Percentiles rank a stretch among this genome's conserved stretches.
phyloP scores from a whole-genome alignment of 805 yeast genomes.

The Candida coleopterorum region DNA sequence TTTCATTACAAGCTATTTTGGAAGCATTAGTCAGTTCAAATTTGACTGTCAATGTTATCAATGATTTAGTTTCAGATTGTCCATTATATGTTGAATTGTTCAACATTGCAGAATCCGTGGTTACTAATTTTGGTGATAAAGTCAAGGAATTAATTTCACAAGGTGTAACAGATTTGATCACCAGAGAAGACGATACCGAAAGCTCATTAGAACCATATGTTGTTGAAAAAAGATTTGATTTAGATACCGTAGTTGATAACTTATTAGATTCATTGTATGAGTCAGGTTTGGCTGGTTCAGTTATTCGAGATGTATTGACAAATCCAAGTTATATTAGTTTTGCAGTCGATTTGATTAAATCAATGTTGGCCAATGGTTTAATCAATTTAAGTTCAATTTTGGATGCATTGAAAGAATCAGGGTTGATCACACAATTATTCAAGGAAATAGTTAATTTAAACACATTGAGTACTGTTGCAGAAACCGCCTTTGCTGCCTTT shows the following conservation, averaged over 20 bases:
- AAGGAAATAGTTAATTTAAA: conserved; percentile 27
- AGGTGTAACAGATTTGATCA: conserved; percentile 12
- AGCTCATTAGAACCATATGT: conserved; percentile 10
- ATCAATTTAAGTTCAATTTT: conserved; percentile 23
- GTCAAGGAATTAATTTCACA: conserved; percentile 21
- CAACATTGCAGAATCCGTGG: conserved; percentile 24
- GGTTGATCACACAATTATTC: conserved; percentile 29
- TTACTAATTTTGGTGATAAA: conserved; percentile 20
- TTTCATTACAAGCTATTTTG: conserved; percentile 29
- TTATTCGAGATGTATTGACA: conserved; percentile 35
- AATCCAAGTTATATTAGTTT: conserved; percentile 32
- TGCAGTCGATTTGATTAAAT: conserved; percentile 28
- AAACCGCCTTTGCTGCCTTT: conserved; percentile 35
- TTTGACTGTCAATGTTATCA: conserved; percentile 28
- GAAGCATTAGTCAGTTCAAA: conserved; percentile 33
- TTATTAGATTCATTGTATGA: conserved; percentile 36
- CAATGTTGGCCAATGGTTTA: conserved; percentile 26
- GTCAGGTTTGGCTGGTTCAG: conserved; percentile 39
- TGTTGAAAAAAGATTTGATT: conserved; percentile 17
- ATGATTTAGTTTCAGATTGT: conserved; percentile 36
- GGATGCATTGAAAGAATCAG: conserved; percentile 28
- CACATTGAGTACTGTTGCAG: conserved; percentile 30
- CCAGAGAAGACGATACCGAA: conserved; percentile 8
- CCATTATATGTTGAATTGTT: conserved; percentile 30
- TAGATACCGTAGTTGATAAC: conserved; percentile 26